A percentile compares a stretch with the other conserved stretches of the same genome.
Evolutionary conservation across 2,329 filamentous ascomycete species (phyloP).

Genomic region (Xylariaceae sp.): DNA sequence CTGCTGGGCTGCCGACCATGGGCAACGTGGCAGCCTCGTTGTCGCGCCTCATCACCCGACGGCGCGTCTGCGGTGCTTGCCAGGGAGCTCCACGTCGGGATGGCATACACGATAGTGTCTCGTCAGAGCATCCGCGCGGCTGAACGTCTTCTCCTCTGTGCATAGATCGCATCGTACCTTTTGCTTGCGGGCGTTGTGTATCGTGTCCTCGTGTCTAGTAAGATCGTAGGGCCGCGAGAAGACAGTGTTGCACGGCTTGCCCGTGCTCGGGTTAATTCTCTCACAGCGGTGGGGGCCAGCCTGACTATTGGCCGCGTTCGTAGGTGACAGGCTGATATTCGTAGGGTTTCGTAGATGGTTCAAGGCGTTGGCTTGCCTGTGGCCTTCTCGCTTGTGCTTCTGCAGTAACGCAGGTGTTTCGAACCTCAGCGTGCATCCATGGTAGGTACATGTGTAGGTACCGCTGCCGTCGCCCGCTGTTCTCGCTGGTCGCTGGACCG

Average conservation of each 20-base stretch:
- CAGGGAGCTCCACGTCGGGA: conserved; percentile 80
- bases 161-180: conserved; percentile 93
- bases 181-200: conserved; percentile 90
- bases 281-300: conserved; percentile 91
- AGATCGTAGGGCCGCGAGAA: conserved; percentile 97
- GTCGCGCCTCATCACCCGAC: background rate
- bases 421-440: conserved; percentile 84
- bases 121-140: conserved; percentile 89
- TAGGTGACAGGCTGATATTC: conserved; percentile 44
- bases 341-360: conserved; percentile 34
- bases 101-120: conserved; percentile 93
- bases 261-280: conserved; percentile 89
- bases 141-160: conserved; percentile 96
- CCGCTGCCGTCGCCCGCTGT: conserved; percentile 69
- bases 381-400: conserved; percentile 92
- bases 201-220: conserved; percentile 94
- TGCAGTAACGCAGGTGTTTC: conserved; percentile 83
- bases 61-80: conserved; percentile 50
- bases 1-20: too few relatives aligned
- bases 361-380: conserved; percentile 67
- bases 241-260: conserved; percentile 89
- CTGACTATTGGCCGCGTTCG: conserved; percentile 73
- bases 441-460: conserved; percentile 95
- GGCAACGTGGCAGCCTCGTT: too few relatives aligned
- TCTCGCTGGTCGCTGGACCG: conserved; percentile 53